Base-by-base conservation (phyloP, 352 stramenopile species). In the Globisporangium canariense region DNA sequence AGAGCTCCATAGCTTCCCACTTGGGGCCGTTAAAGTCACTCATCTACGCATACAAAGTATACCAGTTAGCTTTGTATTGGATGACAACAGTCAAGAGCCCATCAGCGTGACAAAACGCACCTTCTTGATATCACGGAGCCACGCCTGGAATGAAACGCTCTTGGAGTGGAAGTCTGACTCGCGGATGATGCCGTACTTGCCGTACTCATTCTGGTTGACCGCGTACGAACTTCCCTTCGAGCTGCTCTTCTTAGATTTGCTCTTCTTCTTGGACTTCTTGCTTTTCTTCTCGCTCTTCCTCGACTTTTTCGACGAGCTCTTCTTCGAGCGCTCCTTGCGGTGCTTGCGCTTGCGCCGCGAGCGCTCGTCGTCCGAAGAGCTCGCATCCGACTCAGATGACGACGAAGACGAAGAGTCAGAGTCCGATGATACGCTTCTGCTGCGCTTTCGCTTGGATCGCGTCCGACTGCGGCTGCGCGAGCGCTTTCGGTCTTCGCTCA, bases 111-210 rank as follows among this genome's bases (percentile, higher is more conserved):
- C n/a, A 32, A 22, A 38, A 40, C 62, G 22, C 25, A 97, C 81
- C 58, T 95, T 89, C 75, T 98, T 98, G 40, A 98, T 76, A 60
- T 98, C 89, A 3, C 82, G 81, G 54, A 98, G 80, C 90, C 96
- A 99, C n/a, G 87, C 88, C 70, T 98, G 91, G 76, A 98, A 99
- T 25, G 87, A 97, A 52, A 94, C 81, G 61, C 79, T 88, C 73
- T 97, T 97, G 60, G 52, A 68, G 73, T 96, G 92, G 71, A 94
- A 98, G 70, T 99, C 93, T 1, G 81, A 90, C 62, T 97, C 78
- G 62, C 89, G 86, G 34, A 99, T 73, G 43, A 99, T 98, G n/a
- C 97, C 97, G 66, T 97, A 98, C 73, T 98, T 98, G 64, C 97
- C 97, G 78, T 98, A 99, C 55, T 90, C 77, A 58, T 96, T 89